Evolutionary conservation across 2,329 filamentous ascomycete genomes (phyloP), one percentile per base, ranked within the genome.

Genomic region (Aspergillus fumigatiaffinis): DNA sequence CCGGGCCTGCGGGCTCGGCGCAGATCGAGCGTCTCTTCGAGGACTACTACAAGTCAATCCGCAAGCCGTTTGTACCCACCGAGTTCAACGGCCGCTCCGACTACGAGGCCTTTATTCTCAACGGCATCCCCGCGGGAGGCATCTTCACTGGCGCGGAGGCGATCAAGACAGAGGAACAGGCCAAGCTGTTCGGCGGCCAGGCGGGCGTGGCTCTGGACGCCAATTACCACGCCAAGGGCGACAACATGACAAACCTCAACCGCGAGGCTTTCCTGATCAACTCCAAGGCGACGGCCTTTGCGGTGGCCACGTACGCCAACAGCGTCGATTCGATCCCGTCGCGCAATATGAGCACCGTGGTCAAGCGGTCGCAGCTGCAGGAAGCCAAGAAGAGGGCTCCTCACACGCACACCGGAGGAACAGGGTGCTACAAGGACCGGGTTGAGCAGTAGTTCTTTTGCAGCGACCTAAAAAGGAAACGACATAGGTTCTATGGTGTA

Each of bases 81-180:
- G 83, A 85, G 2, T 93, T 94, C 63, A 87, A 91, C 65, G 90
- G 90, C 6, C 86, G 90, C 57, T 90, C 87, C 61, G 90, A 94
- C 73, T 93, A 93, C 66, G 88, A 87, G 52, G 87, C 85, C 1
- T 92, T 93, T 77, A 87, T 92, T 66, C 80, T 84, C 38, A 81
- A 84, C 55, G 87, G 87, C 3, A 91, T 92, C 46, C 87, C 90
- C 0, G 84, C 84, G 1, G 89, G 90, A 25, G 90, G 90, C 29
- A 84, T 92, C 59, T 88, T 89, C 54, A 91, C 89, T 2, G 90
- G 90, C 42, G 90, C 90, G 1, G 89, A 92, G 73, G 87, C 83
- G 12, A 72, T 90, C 75, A 92, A 92, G 83, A 91, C 88, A 0
- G 75, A 80, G 51, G 80, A 85, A 35, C 87, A 92, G 69, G 82